Evolutionary conservation across 2,329 filamentous ascomycete species (phyloP), one percentile per base, ranked within the genome.

Genomic region (Capronia epimyces): DNA sequence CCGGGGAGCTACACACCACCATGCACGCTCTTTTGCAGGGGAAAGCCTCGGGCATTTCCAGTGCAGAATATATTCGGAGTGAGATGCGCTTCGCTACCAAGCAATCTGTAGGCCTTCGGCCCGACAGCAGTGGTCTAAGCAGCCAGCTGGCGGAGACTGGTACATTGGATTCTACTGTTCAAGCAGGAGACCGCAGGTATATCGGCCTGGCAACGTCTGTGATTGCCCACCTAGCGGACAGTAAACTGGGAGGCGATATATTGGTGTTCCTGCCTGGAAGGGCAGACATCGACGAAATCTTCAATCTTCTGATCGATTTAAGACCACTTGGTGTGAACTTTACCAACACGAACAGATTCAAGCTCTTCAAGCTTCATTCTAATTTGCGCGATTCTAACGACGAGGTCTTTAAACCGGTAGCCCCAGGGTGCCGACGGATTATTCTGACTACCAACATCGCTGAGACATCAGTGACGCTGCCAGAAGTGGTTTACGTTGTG

Each of bases 401-500:
- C 2, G 66, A 70, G 2, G 66, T 77, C 12, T 72, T 75, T 49
- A 60, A 69, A 2, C 60, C 64, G 1, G 57, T 71, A 2, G 67
- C 71, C 2, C 44, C 27, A 9, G 91, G 91, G 1, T 77, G 83
- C 52, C 81, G 90, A 57, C 97, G 97, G 70, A 93, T 98, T 58
- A 90, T 98, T 1, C 77, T 98, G 46, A 89, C 93, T 1, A 98
- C 93, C 13, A 97, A 97, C 64, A 97, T 98, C 67, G 93, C 93
- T 2, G 93, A 98, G 67, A 97, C 93, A 1, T 93, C 91, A 73
- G 95, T 98, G 64, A 98, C 93, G 0, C 97, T 98, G 58, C 91
- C 91, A 1, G 91, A 97, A 65, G 88, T 98, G 21, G 96, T 91
- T 0, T 95, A 90, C 63, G 93, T 98, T 37, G 86, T 98, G 52